Base-by-base conservation (phyloP, 1,139 yeast species). In the Yamadazyma pseudoaaseri region DNA sequence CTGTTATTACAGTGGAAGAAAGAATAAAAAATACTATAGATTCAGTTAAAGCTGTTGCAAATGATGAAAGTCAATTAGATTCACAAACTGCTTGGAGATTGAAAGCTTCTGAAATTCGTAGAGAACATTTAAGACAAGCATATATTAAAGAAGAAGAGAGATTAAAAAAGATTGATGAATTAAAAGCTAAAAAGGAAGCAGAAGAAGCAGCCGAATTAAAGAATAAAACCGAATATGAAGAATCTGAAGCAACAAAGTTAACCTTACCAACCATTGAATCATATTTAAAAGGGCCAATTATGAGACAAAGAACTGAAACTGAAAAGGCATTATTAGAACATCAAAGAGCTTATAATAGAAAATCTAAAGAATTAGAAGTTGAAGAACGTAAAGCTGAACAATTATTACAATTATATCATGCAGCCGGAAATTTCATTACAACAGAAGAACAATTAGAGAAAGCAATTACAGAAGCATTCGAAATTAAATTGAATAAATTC, bases 231-330 rank as follows among this genome's bases (percentile, higher is more conserved):
- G 58, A 56, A 42, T 56, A 67, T 38, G 60, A 60, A 44, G 70
- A 65, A 43, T 65, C 79, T 5, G 70, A 67, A 38, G 80, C 87
- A 14, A 72, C 80, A 29, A 63, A 65, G 48, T 72, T 83, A 48
- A 85, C 96, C 2, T 69, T 86, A 34, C 96, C 96, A 29, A 85
- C 96, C 2, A 69, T 89, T 43, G 90, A 84, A 48, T 70, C 76
- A 27, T 70, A 82, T 44, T 64, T 84, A 44, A 56, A 74, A 24
- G 86, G 86, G 3, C 85, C 90, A 12, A 62, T 87, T 41, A 76
- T 89, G 68, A 73, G 83, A 52, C 74, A 65, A 34, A 73, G 96
- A 57, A 82, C 95, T 0, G 67, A 64, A 22, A 89, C 79, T 49
- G 94, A 87, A 55, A 54, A 57, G 27, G 68, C 66, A 34, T 53